Evolutionary conservation across 192 early-diverging fungal genomes (phyloP), one percentile per base, ranked within the genome.

Genomic region (Rhizophagus sp.): DNA sequence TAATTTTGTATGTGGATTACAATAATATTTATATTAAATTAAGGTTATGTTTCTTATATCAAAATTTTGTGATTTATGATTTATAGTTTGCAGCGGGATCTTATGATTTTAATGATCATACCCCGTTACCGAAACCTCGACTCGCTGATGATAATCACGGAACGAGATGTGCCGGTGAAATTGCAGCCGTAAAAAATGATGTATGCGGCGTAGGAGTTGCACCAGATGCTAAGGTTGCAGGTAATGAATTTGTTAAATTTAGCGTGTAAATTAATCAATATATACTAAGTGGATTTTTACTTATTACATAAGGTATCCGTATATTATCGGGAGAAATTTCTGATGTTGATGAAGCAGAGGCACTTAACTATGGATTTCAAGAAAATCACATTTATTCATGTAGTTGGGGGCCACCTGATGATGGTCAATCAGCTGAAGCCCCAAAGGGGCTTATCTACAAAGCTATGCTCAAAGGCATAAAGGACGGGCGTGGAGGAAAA

Each of bases 91-190:
- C 89, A 9, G 90, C 85, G 63, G 97, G 97, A 5, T 99, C 98
- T 0, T 97, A 96, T 81, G 98, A 99, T 83, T 99, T 94, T 82
- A 98, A 98, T 81, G 92, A 95, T 76, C 91, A 94, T 80, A 88
- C 81, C 7, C 81, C 85, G 57, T 80, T 93, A 41, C 97, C 97
- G 8, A 91, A 85, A 64, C 98, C 97, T 30, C 87, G 84, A 65
- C 72, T 94, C 0, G 41, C 49, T 19, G 93, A 96, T 47, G 98
- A 99, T 82, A 89, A 89, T 64, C 98, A 99, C 82, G 98, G 98
- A 62, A 99, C 98, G 12, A 87, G 98, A 52, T 99, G 97, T 83
- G 98, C 98, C 8, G 98, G 98, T 19, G 95, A 98, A 88, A 96
- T 99, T 17, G 98, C 97, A 0, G 96, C 98, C 2, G 87, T 86